phyloP scores from a whole-genome alignment of 2,329 filamentous ascomycete species.

The Diplodia scrobiculata region DNA sequence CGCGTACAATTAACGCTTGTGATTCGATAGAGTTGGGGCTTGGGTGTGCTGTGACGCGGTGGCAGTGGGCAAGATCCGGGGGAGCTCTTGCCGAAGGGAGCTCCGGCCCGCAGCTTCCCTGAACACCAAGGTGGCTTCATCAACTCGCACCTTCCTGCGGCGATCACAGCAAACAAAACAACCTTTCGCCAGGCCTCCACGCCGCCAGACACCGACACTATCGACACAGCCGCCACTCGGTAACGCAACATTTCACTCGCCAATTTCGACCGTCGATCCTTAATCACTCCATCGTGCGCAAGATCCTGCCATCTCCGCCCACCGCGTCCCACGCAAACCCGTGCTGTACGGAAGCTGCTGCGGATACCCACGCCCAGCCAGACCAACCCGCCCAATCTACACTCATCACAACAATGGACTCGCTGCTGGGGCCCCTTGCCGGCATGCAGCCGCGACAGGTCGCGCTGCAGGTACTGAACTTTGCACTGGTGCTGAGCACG shows the following conservation, averaged over 20 bases:
- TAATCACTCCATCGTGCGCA: not conserved
- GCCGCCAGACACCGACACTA: not conserved
- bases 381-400: not conserved
- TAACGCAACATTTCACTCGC: not conserved
- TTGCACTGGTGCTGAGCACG: conserved; percentile 83
- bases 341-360: not conserved
- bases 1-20: not conserved
- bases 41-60: not conserved
- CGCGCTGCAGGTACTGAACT: conserved; percentile 81
- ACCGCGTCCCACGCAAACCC: not conserved
- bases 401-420: conserved; percentile 11
- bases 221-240: not conserved
- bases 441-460: conserved; percentile 75
- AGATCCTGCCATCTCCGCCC: not conserved
- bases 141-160: conserved; percentile 5
- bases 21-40: not conserved
- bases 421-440: conserved; percentile 50
- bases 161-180: not conserved
- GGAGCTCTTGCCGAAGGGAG: conserved; percentile 21
- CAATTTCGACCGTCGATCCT: not conserved
- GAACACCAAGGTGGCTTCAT: conserved; percentile 28
- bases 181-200: not conserved
- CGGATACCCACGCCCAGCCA: not conserved
- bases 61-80: conserved; percentile 2
- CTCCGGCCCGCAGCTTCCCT: conserved; percentile 20